phyloP scores from a whole-genome alignment of 116 monocot genomes.

The Cymodocea nodosa region DNA sequence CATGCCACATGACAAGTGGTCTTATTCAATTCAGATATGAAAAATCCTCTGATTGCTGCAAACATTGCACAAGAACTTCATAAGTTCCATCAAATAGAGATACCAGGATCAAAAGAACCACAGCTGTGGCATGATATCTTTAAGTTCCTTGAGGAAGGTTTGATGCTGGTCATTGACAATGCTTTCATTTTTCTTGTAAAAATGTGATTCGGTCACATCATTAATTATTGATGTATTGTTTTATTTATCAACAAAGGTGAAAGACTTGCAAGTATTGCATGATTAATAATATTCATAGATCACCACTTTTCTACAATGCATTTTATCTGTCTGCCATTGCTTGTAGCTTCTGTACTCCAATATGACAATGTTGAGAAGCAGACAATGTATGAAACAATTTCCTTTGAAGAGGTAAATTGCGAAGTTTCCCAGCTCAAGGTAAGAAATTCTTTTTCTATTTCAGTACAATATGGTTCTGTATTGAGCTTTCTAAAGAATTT shows the following conservation, averaged over 20 bases:
- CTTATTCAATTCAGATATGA: conserved; percentile 53
- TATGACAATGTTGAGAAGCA: conserved; percentile 66
- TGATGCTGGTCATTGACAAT: not conserved
- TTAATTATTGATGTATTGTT: not conserved
- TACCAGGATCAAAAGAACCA: conserved; percentile 72
- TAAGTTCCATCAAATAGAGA: conserved; percentile 68
- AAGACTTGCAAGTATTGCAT: too few species aligned
- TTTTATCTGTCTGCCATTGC: not conserved
- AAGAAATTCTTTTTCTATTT: not conserved
- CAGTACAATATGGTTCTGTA: too few species aligned
- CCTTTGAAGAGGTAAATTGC: conserved; percentile 49
- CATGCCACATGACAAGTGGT: not conserved
- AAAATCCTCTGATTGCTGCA: conserved; percentile 56
- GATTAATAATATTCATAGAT: too few species aligned
- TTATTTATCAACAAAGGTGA: too few species aligned
- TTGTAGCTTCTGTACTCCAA: conserved; percentile 53
- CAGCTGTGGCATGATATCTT: conserved; percentile 75
- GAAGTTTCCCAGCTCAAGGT: conserved; percentile 81
- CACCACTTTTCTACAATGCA: too few species aligned
- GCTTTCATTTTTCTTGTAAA: not conserved
- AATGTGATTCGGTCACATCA: too few species aligned
- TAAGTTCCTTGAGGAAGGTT: conserved; percentile 77
- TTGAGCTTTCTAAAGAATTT: too few species aligned
- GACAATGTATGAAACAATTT: conserved; percentile 45
- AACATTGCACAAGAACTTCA: conserved; percentile 70